Conservation (phyloP, 371 early-diverging fungal genomes). For the Syncephalastrum sp. region DNA sequence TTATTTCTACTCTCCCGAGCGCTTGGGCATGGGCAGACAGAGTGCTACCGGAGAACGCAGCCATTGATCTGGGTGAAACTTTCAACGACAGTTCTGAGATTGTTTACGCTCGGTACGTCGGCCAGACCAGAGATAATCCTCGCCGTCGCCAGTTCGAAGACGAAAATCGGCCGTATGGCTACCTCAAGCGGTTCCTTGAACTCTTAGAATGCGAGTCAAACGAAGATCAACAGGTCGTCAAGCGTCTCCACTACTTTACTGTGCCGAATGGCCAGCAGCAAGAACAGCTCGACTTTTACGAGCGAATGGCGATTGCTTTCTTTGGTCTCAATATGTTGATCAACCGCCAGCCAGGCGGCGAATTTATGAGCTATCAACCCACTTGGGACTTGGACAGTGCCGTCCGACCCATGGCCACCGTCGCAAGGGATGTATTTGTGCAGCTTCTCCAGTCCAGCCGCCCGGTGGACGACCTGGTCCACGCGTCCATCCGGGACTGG, state of each 20-base stretch:
- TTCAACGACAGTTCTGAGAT: no score
- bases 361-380: background rate
- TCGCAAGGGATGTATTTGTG: background rate
- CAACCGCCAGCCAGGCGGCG: slow-evolving; percentile 2
- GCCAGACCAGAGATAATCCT: no score
- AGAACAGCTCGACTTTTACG: background rate
- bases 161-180: no score
- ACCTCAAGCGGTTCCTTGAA: background rate
- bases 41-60: background rate
- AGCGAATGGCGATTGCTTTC: slow-evolving; percentile 4
- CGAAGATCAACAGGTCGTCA: background rate
- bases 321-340: slow-evolving; percentile 1
- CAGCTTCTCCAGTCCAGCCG: no score
- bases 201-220: background rate
- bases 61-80: no score
- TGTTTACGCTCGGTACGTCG: no score
- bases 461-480: background rate
- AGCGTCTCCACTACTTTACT: no score
- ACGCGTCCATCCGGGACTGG: background rate
- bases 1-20: slow-evolving; percentile 9
- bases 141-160: no score
- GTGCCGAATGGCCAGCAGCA: no score
- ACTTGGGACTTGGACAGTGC: no score
- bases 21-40: background rate
- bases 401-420: no score